A percentile compares a stretch with the other conserved stretches of the same genome.
Evolutionary conservation across 2,329 filamentous ascomycete species (phyloP).

Genomic region (Colletotrichum salicis): DNA sequence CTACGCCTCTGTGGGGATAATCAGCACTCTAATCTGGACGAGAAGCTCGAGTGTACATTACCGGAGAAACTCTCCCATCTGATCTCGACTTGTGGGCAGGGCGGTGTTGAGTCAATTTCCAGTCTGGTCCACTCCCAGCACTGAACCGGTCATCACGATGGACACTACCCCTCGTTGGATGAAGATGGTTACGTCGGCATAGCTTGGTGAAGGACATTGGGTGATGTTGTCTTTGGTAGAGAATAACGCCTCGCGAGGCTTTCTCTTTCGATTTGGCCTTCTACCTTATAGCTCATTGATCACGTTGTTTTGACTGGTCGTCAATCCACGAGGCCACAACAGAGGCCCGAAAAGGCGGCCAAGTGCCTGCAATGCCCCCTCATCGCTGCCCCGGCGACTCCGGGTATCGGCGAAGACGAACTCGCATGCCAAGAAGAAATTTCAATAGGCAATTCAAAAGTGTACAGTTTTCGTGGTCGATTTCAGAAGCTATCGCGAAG

Average conservation of each 20-base stretch:
- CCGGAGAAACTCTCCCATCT: not conserved
- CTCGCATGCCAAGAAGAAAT: not conserved
- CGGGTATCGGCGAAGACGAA: not conserved
- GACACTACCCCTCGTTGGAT: not conserved
- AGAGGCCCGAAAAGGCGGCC: constrained; percentile 34
- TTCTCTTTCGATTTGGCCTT: constrained; percentile 3
- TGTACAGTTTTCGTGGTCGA: not conserved
- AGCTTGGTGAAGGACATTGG: not conserved
- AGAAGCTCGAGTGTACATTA: not conserved
- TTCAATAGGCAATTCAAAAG: not conserved
- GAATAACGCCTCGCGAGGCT: constrained; percentile 26
- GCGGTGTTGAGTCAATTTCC: constrained; percentile 5
- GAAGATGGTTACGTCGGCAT: not conserved
- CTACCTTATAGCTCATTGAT: constrained; percentile 3
- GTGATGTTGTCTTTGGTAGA: constrained; percentile 4
- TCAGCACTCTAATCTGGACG: constrained; percentile 26
- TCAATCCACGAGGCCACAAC: constrained; percentile 18
- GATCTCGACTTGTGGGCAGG: not conserved
- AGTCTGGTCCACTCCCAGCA: constrained; percentile 9
- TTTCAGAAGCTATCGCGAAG: not conserved
- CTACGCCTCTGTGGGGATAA: constrained; percentile 30
- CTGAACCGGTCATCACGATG: not conserved
- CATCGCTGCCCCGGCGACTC: constrained; percentile 13
- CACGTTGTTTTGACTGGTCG: constrained; percentile 21
- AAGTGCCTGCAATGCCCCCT: constrained; percentile 33